Conservation (phyloP, 2,329 filamentous ascomycete genomes). For the Colletotrichum aenigma region DNA sequence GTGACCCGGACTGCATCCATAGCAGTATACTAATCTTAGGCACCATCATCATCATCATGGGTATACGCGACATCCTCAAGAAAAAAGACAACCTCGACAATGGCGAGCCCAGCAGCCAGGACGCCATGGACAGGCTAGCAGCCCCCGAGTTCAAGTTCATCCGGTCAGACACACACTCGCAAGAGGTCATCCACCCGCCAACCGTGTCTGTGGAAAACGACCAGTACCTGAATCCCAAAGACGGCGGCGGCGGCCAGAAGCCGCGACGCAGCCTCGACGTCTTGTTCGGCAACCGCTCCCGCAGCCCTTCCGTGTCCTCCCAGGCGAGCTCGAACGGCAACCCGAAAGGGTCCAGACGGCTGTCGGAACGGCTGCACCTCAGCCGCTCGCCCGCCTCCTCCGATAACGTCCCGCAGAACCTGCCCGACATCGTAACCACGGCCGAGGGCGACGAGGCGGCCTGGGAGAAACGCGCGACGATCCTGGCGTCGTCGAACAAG, state of each 20-base stretch:
- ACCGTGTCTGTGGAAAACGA: constrained; percentile 27
- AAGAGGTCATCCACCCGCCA: constrained; percentile 80
- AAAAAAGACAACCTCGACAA: constrained; percentile 54
- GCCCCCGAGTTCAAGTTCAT: constrained; percentile 80
- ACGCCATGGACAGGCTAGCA: constrained; percentile 27
- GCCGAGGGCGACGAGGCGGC: constrained; percentile 62
- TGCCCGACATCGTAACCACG: constrained; percentile 72
- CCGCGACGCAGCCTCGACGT: constrained; percentile 50
- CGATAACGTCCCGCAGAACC: constrained; percentile 76
- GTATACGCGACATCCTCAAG: constrained; percentile 56
- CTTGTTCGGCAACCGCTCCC: constrained; percentile 48
- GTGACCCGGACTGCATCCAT: neutral
- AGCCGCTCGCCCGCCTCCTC: constrained; percentile 64
- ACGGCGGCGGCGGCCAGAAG: constrained; percentile 34
- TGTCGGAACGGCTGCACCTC: constrained; percentile 76
- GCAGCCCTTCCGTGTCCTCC: constrained; percentile 52
- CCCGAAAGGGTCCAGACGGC: constrained; percentile 44
- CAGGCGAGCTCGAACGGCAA: constrained; percentile 37
- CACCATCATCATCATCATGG: constrained; percentile 54
- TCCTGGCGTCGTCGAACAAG: constrained; percentile 73
- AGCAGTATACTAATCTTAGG: neutral
- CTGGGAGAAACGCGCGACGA: constrained; percentile 95
- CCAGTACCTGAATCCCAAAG: constrained; percentile 24
- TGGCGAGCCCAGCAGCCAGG: constrained; percentile 36
- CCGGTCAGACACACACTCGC: constrained; percentile 79